phyloP scores from a whole-genome alignment of 768 basidiomycete species.

The Boletus reticulatus region DNA sequence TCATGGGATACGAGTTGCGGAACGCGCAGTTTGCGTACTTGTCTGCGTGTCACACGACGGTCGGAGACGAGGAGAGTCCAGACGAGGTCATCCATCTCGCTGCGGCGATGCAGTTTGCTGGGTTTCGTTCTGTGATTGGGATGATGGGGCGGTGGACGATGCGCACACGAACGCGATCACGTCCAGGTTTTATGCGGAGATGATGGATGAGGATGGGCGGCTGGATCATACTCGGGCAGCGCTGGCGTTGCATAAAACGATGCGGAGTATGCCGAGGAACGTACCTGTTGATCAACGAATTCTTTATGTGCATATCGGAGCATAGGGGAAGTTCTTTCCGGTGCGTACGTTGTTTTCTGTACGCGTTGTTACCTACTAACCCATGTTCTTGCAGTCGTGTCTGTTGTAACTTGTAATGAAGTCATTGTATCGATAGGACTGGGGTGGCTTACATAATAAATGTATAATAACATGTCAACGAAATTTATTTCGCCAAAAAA shows the following conservation, averaged over 20 bases:
- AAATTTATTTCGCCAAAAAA: no score
- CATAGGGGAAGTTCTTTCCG: background rate
- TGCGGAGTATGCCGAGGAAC: background rate
- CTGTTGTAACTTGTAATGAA: no score
- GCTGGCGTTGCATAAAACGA: conserved; percentile 2
- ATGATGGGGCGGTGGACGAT: conserved; percentile 15
- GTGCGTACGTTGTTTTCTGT: no score
- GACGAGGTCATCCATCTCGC: conserved; percentile 3
- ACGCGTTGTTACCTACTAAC: no score
- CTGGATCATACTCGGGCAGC: conserved; percentile 1
- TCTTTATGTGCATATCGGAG: conserved; percentile 1
- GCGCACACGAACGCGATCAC: background rate
- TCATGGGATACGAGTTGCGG: conserved; percentile 4
- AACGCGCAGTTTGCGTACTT: conserved; percentile 14
- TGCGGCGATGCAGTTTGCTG: conserved; percentile 1
- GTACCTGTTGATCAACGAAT: conserved; percentile 2
- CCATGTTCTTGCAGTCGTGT: no score
- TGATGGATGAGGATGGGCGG: background rate
- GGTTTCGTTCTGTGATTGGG: conserved; percentile 11
- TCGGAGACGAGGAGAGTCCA: background rate
- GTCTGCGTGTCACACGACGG: conserved; percentile 22
- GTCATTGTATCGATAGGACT: no score
- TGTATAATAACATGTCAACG: no score
- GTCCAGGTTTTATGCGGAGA: background rate
- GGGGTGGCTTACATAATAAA: no score